These are phyloP conservation scores for Polyporus tsugae DNA, from an alignment of 1,284 basidiomycete genomes.

Conservation along the genomic window DNA sequence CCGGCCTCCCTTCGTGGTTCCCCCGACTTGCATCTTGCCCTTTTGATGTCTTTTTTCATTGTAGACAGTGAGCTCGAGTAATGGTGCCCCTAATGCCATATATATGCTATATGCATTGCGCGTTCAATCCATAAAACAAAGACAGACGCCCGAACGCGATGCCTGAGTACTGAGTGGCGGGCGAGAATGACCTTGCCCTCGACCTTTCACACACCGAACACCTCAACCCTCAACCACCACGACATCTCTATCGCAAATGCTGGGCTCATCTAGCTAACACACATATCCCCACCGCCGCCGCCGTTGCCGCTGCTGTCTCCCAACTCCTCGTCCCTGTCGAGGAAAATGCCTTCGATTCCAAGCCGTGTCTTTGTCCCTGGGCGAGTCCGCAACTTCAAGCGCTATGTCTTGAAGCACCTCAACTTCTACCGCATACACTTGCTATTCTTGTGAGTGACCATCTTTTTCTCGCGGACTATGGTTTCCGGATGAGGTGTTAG, in stretches of 20 bases:
- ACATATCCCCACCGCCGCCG: constrained; percentile 14
- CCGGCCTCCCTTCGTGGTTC: background rate
- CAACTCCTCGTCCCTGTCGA: constrained; percentile 1
- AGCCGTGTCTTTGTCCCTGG: constrained; percentile 18
- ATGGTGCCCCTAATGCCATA: too few species aligned
- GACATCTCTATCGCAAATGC: constrained; percentile 17
- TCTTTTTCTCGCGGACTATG: constrained; percentile 5
- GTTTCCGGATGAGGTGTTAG: background rate
- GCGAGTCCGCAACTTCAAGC: constrained; percentile 17
- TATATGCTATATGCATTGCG: too few species aligned
- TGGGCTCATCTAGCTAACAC: constrained; percentile 26
- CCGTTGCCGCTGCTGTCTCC: constrained; percentile 12
- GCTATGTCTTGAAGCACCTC: constrained; percentile 54
- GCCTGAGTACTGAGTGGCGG: too few species aligned
- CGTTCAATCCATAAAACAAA: background rate
- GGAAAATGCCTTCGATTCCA: constrained; percentile 29
- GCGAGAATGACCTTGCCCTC: constrained; percentile 12
- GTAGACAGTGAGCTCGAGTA: too few species aligned
- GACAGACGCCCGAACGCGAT: background rate
- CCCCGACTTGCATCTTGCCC: too few species aligned
- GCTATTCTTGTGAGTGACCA: constrained; percentile 56
- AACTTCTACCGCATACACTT: constrained; percentile 77
- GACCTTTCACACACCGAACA: background rate
- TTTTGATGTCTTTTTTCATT: too few species aligned
- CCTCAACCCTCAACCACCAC: background rate